These are phyloP conservation scores for Murraya koenigii DNA, from an alignment of 345 rosid species.

Conservation along the genomic window DNA sequence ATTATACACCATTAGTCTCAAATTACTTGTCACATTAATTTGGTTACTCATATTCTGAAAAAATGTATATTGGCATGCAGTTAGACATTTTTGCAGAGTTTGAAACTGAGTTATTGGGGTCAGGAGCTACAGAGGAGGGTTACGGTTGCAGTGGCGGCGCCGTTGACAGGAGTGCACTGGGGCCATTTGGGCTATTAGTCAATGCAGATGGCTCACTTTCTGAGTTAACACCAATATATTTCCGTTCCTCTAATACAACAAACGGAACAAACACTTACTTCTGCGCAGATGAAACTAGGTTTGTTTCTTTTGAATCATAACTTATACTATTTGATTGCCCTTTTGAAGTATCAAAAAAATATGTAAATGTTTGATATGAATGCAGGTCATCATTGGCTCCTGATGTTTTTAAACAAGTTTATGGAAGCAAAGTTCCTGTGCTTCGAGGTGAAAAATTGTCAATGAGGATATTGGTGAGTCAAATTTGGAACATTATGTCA, in stretches of 20 bases:
- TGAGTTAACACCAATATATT: conserved; percentile 73
- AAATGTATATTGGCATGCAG: conserved; percentile 24
- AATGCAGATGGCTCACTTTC: conserved; percentile 64
- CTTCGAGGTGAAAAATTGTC: conserved; percentile 58
- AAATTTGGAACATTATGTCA: background rate
- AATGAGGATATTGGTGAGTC: conserved; percentile 72
- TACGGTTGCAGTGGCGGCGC: conserved; percentile 52
- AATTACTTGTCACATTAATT: background rate
- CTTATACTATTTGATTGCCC: background rate
- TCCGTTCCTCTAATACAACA: conserved; percentile 44
- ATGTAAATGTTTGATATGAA: background rate
- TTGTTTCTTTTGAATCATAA: background rate
- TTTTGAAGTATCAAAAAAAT: background rate
- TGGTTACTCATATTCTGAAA: background rate
- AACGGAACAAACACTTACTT: conserved; percentile 46
- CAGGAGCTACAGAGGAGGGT: conserved; percentile 24
- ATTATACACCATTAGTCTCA: background rate
- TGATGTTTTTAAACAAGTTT: conserved; percentile 54
- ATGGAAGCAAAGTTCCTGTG: conserved; percentile 69
- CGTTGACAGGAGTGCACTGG: conserved; percentile 49
- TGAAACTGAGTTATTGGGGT: conserved; percentile 31
- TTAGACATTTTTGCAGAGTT: conserved; percentile 61
- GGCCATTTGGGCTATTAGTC: conserved; percentile 78
- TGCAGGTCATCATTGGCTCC: conserved; percentile 71
- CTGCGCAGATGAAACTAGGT: conserved; percentile 84